Evolutionary conservation across 2,329 filamentous ascomycete genomes (phyloP), one percentile per base, ranked within the genome.

Genomic region (Fusarium newnesense): DNA sequence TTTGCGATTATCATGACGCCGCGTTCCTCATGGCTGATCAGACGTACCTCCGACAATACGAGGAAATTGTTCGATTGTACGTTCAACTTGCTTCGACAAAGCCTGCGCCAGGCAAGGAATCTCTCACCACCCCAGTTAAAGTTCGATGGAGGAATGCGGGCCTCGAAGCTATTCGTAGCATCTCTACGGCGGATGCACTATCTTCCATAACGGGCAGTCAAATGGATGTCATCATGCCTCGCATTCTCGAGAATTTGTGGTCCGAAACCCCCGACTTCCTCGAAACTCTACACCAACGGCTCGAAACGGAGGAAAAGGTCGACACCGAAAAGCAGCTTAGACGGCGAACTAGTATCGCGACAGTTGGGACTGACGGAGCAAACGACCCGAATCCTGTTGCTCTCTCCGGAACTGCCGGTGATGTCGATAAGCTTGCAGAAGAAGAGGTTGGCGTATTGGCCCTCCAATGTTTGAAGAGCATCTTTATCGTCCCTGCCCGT

Each of bases 341-440:
- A 72, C 89, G 94, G 73, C 90, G 95, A 69, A 91, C 91, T 76
- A 98, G 96, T 82, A 88, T 93, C 50, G 92, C 93, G 26, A 97
- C 95, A 1, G 92, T 94, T 13, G 88, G 89, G 52, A 91, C 91
- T 1, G 84, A 83, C 62, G 89, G 91, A 30, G 83, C 82, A 2
- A 86, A 85, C 56, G 89, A 91, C 46, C 88, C 91, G 10, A 93
- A 93, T 70, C 88, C 88, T 9, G 88, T 93, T 47, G 93, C 93
- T 30, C 89, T 94, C n/a, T 90, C 93, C 2, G 94, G 92, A 61
- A 94, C 94, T 1, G 93, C 94, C 2, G 92, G 92, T 30, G 96
- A 98, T 79, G 94, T 94, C 32, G 96, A 98, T 82, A 94, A 92
- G 80, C 85, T 96, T 68, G 95, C 94, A 4, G 95, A 98, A 82